Base-by-base conservation (phyloP, 2,329 filamentous ascomycete species). In the Scleromitrula shiraiana region DNA sequence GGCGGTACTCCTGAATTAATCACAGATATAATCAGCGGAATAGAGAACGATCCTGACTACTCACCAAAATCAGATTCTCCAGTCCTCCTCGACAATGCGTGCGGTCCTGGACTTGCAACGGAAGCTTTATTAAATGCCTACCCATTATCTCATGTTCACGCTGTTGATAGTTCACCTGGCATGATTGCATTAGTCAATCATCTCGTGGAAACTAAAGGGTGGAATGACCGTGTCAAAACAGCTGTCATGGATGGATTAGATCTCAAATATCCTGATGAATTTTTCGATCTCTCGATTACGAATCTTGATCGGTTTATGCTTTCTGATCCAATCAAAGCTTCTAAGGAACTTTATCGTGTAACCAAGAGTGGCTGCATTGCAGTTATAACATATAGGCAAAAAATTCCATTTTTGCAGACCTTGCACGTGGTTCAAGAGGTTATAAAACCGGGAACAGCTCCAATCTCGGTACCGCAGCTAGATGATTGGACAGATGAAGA, bases 311-410 rank as follows among this genome's bases (percentile, higher is more conserved):
- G 46, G 7, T 41, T 50, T n/a, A 30, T 46, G 7, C 22, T 41
- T n/a, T 19, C n/a, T 2, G 29, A 46, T 30, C 24, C 50, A 2
- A 82, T 85, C 41, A 77, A 77, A 1, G 91, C 89, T 0, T 70
- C 96, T 46, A 70, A 74, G 29, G 89, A 96, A 64, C 90, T 91
- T 0, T 80, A 82, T 68, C 81, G 91, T 9, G 87, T 95, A 3
- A 74, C 96, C 20, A 90, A 89, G 67, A 90, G 90, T 0, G 91
- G 91, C 39, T 91, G 91, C 54, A 83, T 96, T 1, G 23, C 40
- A 4, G 29, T 35, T 19, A 35, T 51, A 9, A 44, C 45, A 7
- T 37, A 7, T 14, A 36, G 35, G 38, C 38, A 39, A 10, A 33
- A 49, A 33, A 10, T 45, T 6, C 33, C 33, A 30, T 37, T 38